These are phyloP conservation scores for Pisolithus orientalis DNA, from an alignment of 768 basidiomycete genomes.

Conservation along the genomic window DNA sequence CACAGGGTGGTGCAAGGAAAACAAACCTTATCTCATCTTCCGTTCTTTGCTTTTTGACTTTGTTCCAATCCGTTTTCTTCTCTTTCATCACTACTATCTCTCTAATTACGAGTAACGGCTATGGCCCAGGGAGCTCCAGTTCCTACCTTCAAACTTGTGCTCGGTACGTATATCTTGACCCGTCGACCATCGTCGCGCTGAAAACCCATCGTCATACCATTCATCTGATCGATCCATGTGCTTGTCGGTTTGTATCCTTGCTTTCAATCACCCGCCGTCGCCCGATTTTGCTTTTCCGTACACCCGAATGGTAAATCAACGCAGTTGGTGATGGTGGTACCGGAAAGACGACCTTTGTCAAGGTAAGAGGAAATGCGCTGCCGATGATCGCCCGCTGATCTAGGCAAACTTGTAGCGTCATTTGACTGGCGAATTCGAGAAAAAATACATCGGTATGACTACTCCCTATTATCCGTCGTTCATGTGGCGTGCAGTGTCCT, in stretches of 20 bases:
- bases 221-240: background rate
- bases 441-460: constrained; percentile 93
- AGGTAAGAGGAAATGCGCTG: constrained; percentile 45
- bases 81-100: constrained; percentile 21
- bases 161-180: constrained; percentile 54
- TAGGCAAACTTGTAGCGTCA: constrained; percentile 60
- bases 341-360: constrained; percentile 98
- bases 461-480: constrained; percentile 6
- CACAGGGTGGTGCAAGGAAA: constrained; percentile 24
- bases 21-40: constrained; percentile 32
- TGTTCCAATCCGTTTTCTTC: constrained; percentile 13
- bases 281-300: constrained; percentile 12
- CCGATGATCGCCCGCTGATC: constrained; percentile 56
- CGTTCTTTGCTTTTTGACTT: constrained; percentile 25
- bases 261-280: background rate
- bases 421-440: constrained; percentile 99
- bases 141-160: constrained; percentile 98
- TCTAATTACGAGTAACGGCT: constrained; percentile 35
- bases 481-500: constrained; percentile 8
- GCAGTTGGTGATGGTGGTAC: constrained; percentile 95
- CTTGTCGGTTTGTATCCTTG: background rate
- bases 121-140: constrained; percentile 25
- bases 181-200: background rate
- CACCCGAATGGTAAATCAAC: constrained; percentile 48
- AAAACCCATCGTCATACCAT: background rate